Conservation (phyloP, 805 yeast genomes). For the Lipomyces sp. region DNA sequence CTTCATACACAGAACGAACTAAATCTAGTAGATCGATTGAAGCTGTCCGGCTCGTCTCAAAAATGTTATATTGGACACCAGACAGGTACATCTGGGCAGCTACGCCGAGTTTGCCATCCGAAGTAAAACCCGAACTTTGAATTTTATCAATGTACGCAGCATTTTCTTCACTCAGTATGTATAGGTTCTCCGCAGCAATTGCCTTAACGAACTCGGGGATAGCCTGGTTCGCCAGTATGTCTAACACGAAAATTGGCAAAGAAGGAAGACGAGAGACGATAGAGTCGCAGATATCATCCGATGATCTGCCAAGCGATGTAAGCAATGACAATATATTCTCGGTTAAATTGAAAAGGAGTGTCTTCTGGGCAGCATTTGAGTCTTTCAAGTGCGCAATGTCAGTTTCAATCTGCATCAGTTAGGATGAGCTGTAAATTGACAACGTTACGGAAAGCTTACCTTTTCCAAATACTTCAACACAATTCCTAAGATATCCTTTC, state of each 20-base stretch:
- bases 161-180: conserved; percentile 44
- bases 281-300: conserved; percentile 32
- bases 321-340: conserved; percentile 75
- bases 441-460: conserved; percentile 15
- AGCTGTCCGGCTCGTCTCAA: conserved; percentile 18
- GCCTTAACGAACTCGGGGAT: conserved; percentile 30
- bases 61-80: conserved; percentile 31
- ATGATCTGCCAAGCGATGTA: conserved; percentile 55
- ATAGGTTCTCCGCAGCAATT: conserved; percentile 43
- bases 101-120: not conserved
- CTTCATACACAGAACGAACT: conserved; percentile 4
- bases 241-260: conserved; percentile 32
- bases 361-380: conserved; percentile 47
- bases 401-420: not conserved
- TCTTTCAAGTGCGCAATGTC: not conserved
- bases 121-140: conserved; percentile 13
- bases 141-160: conserved; percentile 28
- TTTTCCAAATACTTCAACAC: conserved; percentile 34
- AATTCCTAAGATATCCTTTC: conserved; percentile 74
- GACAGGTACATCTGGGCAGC: conserved; percentile 27
- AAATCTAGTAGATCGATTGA: conserved; percentile 25
- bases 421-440: conserved; percentile 5
- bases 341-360: conserved; percentile 64
- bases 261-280: conserved; percentile 46
- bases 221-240: conserved; percentile 20